Percentiles rank a stretch among this genome's conserved stretches.
phyloP scores from a whole-genome alignment of 805 yeast genomes.

The Novakomyces olei region DNA sequence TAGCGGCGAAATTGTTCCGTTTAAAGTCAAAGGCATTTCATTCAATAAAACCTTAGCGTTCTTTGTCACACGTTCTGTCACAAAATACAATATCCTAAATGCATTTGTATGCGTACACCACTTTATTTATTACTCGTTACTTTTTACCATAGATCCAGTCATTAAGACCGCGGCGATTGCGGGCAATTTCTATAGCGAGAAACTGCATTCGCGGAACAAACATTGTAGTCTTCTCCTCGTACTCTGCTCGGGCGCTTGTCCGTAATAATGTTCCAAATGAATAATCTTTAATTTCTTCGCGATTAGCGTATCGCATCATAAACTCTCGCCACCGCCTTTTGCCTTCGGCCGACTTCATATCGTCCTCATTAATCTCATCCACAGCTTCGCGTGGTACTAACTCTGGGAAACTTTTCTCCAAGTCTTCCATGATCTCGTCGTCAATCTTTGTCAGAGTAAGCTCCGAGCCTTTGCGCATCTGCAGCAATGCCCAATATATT shows the following conservation, averaged over 20 bases:
- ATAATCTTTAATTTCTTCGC: conserved; percentile 54
- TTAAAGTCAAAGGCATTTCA: no score
- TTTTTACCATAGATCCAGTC: conserved; percentile 47
- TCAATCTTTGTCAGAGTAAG: conserved; percentile 29
- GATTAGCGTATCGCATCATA: conserved; percentile 59
- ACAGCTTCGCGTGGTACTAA: conserved; percentile 35
- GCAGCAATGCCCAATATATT: conserved; percentile 69
- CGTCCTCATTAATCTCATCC: conserved; percentile 44
- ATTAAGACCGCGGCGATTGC: conserved; percentile 75
- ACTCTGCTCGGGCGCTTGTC: conserved; percentile 46
- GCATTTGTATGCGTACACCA: no score
- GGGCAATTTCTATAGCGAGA: conserved; percentile 79
- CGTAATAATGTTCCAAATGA: conserved; percentile 90
- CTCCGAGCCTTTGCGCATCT: conserved; percentile 54
- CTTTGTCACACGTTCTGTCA: no score
- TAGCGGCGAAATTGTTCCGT: no score
- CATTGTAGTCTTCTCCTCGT: conserved; percentile 61
- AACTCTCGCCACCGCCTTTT: conserved; percentile 82
- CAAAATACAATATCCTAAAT: no score
- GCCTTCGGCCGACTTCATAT: conserved; percentile 56
- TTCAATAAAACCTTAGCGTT: no score
- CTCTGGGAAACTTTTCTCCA: conserved; percentile 67
- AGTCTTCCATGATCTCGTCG: conserved; percentile 19
- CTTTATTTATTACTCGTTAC: no score
- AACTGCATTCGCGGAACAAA: conserved; percentile 86